phyloP scores from a whole-genome alignment of 106 monocot genomes.

The Dioscorea zingiberensis region DNA sequence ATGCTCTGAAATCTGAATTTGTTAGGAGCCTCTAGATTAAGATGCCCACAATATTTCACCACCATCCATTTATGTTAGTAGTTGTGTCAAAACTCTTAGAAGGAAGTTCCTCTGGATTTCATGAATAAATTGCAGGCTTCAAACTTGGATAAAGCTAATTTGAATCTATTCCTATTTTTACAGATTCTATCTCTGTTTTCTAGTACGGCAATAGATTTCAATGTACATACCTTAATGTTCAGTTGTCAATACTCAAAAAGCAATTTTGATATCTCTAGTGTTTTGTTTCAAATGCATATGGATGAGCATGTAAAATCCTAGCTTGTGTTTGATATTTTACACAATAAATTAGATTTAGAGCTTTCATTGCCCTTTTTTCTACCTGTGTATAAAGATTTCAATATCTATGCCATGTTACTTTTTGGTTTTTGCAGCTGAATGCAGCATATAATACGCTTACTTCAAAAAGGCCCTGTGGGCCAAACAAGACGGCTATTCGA shows the following conservation, averaged over 20 bases:
- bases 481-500: constrained; percentile 64
- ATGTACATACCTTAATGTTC: not conserved
- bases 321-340: too few species aligned
- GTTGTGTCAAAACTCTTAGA: too few species aligned
- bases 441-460: constrained; percentile 50
- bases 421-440: constrained; percentile 35
- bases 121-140: too few species aligned
- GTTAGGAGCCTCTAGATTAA: too few species aligned
- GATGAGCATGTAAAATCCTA: not conserved
- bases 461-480: constrained; percentile 75
- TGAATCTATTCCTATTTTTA: too few species aligned
- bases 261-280: not conserved
- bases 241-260: not conserved
- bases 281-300: not conserved
- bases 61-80: too few species aligned
- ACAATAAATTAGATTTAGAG: too few species aligned
- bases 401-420: too few species aligned
- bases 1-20: too few species aligned
- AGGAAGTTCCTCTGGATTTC: too few species aligned
- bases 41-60: too few species aligned
- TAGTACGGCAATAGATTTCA: not conserved
- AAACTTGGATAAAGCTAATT: too few species aligned
- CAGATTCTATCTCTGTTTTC: not conserved
- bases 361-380: not conserved
- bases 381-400: not conserved